Evolutionary conservation across 305 asterid species (phyloP), one percentile per base, ranked within the genome.

Genomic region (Fraxinus albicans): DNA sequence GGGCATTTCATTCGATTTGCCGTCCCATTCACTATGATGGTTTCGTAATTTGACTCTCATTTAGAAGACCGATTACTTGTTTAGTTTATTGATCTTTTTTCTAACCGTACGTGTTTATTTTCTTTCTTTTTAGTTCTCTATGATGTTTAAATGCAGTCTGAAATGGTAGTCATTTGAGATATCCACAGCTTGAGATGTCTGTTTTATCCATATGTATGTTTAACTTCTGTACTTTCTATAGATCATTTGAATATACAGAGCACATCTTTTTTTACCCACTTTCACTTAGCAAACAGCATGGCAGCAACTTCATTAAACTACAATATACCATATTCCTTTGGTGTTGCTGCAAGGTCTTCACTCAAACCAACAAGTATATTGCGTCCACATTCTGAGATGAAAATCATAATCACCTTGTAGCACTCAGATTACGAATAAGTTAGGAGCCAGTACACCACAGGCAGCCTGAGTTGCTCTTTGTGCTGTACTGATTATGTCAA

Each of bases 111-210:
- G 12, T 5, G 25, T 21, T 4, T 58, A 17, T 58, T 21, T n/a
- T 17, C 8, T n/a, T 58, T 21, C 27, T 4, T 58, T 2, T 58
- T 17, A 58, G 9, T 17, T 58, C 67, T n/a, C 23, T 7, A 19
- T 6, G 21, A 21, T 17, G 23, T 58, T 15, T 17, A 58, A 7
- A 78, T 77, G 50, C 77, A 93, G 97, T 77, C 35, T 89, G 78
- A 93, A 89, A 80, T 89, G 94, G 94, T 93, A 95, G 97, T 83
- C 92, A 3, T 90, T 90, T 74, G 97, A 93, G 90, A 78, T 92
- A 6, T 86, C 97, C 95, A 29, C 83, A 87, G 74, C 31, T 91
- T 25, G 92, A 91, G 89, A 87, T 94, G 38, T 91, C 95, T 1
- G 94, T 92, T 75, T 84, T 92, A 36, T 92, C 97, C 6, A 87